These are phyloP conservation scores for Termitomyces sp. DNA, from an alignment of 768 basidiomycete species.

Conservation along the genomic window DNA sequence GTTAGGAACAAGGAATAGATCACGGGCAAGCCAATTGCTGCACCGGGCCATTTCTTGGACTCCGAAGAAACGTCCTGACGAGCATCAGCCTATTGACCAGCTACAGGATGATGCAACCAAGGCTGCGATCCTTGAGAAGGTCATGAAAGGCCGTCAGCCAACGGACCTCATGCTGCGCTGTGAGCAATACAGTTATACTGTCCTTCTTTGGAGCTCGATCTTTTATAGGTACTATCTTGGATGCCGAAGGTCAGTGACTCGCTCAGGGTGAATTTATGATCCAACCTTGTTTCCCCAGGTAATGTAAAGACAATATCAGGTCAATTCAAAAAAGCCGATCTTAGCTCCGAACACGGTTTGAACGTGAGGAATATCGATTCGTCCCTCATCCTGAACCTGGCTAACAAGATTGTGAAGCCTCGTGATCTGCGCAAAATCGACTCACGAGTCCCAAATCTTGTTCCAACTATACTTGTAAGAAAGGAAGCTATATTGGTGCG, in stretches of 20 bases:
- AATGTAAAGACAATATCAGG: constrained; percentile 85
- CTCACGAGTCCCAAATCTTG: constrained; percentile 87
- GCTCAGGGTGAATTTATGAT: background rate
- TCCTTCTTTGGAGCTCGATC: constrained; percentile 9
- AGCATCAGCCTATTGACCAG: constrained; percentile 32
- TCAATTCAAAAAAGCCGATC: constrained; percentile 85
- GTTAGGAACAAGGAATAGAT: constrained; percentile 2
- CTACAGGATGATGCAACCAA: constrained; percentile 62
- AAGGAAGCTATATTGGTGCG: constrained; percentile 83
- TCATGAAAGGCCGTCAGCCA: constrained; percentile 83
- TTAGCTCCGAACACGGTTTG: constrained; percentile 81
- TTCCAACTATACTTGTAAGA: constrained; percentile 89
- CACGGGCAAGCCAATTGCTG: background rate
- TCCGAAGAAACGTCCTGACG: constrained; percentile 24
- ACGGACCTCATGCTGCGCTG: constrained; percentile 89
- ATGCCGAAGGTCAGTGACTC: constrained; percentile 59
- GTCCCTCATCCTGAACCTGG: constrained; percentile 13
- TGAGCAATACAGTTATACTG: constrained; percentile 35
- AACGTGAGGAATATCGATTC: constrained; percentile 57
- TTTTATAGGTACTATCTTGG: constrained; percentile 74
- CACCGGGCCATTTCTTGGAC: constrained; percentile 27
- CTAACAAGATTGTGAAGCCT: constrained; percentile 44
- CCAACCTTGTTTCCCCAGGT: constrained; percentile 37
- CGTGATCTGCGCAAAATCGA: constrained; percentile 97
- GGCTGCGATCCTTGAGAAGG: constrained; percentile 73